These are phyloP conservation scores for Pseudocercospora crystallina DNA, from an alignment of 2,329 filamentous ascomycete genomes.

Conservation along the genomic window DNA sequence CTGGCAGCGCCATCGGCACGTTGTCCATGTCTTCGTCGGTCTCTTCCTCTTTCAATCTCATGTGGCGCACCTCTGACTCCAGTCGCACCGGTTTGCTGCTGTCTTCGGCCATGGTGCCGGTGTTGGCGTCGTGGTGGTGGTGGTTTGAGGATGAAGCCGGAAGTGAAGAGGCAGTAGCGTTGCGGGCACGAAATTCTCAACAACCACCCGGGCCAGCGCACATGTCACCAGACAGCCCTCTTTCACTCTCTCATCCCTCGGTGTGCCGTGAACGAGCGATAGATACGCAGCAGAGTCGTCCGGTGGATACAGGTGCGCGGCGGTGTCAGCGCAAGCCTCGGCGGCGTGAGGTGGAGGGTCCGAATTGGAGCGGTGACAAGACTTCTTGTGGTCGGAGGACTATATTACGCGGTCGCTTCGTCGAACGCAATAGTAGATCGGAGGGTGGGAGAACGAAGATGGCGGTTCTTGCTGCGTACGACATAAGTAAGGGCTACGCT, in stretches of 20 bases:
- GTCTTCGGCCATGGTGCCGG: conserved; percentile 40
- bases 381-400: too few relatives aligned
- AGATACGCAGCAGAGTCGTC: background rate
- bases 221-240: conserved; percentile 15
- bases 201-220: conserved; percentile 9
- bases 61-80: conserved; percentile 46
- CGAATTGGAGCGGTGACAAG: too few relatives aligned
- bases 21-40: conserved; percentile 31
- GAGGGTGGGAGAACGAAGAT: too few relatives aligned
- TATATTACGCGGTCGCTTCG: too few relatives aligned
- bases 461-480: too few relatives aligned
- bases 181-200: conserved; percentile 11
- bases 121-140: conserved; percentile 20
- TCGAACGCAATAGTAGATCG: too few relatives aligned
- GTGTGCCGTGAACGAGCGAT: background rate
- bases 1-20: conserved; percentile 19
- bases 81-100: conserved; percentile 39
- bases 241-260: conserved; percentile 9
- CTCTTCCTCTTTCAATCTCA: conserved; percentile 47
- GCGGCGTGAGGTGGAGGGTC: too few relatives aligned
- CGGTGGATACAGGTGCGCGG: too few relatives aligned
- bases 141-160: conserved; percentile 28
- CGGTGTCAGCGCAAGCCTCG: too few relatives aligned
- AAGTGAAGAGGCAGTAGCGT: conserved; percentile 16
- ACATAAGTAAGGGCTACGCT: too few relatives aligned